phyloP scores from a whole-genome alignment of 257 asterid genomes.

The Solanum peruvianum region DNA sequence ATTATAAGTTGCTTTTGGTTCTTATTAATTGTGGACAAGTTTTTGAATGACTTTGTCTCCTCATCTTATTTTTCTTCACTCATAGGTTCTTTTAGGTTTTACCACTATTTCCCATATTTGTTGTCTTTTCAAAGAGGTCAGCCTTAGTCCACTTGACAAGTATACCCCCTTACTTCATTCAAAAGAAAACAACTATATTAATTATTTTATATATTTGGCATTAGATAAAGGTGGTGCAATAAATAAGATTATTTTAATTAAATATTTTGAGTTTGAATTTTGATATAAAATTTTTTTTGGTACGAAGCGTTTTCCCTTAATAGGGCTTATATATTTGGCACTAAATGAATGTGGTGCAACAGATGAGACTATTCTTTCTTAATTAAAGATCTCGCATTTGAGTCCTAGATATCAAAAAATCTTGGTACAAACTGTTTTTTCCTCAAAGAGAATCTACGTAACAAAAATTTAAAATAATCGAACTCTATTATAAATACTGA shows the following conservation, averaged over 20 bases:
- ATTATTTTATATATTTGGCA: not conserved
- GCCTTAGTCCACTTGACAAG: constrained; percentile 4
- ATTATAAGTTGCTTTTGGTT: not conserved
- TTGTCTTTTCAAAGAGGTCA: constrained; percentile 24
- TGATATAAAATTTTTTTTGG: too few species aligned
- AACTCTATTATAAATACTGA: not conserved
- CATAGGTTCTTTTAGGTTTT: not conserved
- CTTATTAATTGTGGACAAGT: not conserved
- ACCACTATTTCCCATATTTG: not conserved
- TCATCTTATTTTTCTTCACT: not conserved
- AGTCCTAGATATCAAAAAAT: too few species aligned
- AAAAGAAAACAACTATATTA: constrained; percentile 12
- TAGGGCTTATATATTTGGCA: too few species aligned
- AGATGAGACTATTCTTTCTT: too few species aligned
- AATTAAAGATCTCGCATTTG: rapidly evolving
- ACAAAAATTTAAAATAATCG: not conserved
- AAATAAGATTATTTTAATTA: rapidly evolving
- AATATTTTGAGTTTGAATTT: rapidly evolving
- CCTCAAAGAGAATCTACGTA: too few species aligned
- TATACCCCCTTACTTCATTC: constrained; percentile 25
- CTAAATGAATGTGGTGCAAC: too few species aligned
- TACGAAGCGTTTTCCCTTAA: not conserved
- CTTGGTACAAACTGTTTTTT: too few species aligned
- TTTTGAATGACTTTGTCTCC: constrained; percentile 4
- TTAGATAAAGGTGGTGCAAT: too few species aligned